Evolutionary conservation across 208 protist species (phyloP).

Genomic region (Perkinsela sp.): DNA sequence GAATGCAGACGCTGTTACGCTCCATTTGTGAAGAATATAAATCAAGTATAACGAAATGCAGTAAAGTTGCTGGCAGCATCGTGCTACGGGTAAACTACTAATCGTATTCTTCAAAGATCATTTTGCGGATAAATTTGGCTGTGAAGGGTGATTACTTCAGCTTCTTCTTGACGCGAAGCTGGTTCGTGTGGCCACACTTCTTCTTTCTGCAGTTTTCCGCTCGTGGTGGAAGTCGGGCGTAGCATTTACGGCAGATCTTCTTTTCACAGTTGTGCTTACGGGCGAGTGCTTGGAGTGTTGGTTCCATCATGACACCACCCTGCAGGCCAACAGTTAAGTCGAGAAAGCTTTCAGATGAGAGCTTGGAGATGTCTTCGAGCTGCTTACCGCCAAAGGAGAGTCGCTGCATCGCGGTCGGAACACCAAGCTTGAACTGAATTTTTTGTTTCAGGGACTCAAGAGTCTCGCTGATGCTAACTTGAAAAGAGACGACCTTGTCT

Average conservation of each 20-base stretch:
- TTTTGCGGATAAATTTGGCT: slow-evolving; percentile 2
- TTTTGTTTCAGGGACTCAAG: slow-evolving; percentile 90
- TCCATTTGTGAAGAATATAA: too few species aligned
- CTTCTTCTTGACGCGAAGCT: slow-evolving; percentile 99
- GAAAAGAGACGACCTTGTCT: slow-evolving; percentile 90
- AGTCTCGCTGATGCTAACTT: slow-evolving; percentile 80
- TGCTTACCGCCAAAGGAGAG: slow-evolving; percentile 84
- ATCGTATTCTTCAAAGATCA: too few species aligned
- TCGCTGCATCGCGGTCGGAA: slow-evolving; percentile 69
- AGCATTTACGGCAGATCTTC: slow-evolving; percentile 92
- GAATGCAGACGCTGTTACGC: slow-evolving; percentile 22
- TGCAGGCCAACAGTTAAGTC: slow-evolving; percentile 87
- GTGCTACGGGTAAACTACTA: too few species aligned
- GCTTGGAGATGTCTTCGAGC: slow-evolving; percentile 85
- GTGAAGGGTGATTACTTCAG: slow-evolving; percentile 64
- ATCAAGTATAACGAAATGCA: too few species aligned
- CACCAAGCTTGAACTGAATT: slow-evolving; percentile 94
- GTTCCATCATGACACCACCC: slow-evolving; percentile 75
- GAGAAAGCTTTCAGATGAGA: slow-evolving; percentile 90
- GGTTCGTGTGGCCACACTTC: slow-evolving; percentile 92
- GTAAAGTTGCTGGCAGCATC: too few species aligned
- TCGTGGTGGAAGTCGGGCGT: slow-evolving; percentile 84
- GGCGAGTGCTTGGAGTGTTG: slow-evolving; percentile 80
- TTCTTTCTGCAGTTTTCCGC: slow-evolving; percentile 97
- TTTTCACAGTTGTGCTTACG: slow-evolving; percentile 94